Evolutionary conservation across 2,329 filamentous ascomycete species (phyloP), one percentile per base, ranked within the genome.

Genomic region (Phialophora verrucosa): DNA sequence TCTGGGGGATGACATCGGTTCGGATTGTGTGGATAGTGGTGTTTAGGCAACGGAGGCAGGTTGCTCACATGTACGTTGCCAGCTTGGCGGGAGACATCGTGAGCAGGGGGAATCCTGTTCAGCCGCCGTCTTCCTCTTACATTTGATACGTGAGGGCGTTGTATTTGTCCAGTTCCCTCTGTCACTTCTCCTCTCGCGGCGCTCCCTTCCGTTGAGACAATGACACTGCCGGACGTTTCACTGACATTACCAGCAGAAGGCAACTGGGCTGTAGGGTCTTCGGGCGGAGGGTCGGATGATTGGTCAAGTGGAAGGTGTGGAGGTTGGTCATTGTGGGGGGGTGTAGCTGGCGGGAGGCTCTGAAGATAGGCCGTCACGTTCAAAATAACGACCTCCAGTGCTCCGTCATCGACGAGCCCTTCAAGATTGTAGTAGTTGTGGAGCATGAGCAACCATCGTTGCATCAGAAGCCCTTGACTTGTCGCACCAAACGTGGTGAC

Each of bases 401-500:
- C 2, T 27, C 14, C 11, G 14, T n/a, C 42, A 4, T 58, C 38
- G n/a, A 58, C 20, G 7, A 58, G 20, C 7, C 35, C 56, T 27
- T 58, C 23, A 2, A 58, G 56, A 20, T 29, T 58, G 56, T 58
- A 58, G 17, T 20, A 29, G 17, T 42, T n/a, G 25, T 58, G 56
- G 14, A 58, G 23, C 20, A 27, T n/a, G 17, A 42, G 55, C 25
- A 47, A 20, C 8, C 6, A 32, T 25, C 23, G 35, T n/a, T 58
- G 56, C 56, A 47, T 27, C 17, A 25, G 11, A 7, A 58, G 10
- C 3, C 42, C 27, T n/a, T 47, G 56, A 29, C 56, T 58, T 23
- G 56, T 58, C 53, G 7, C 2, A 29, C 11, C 27, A 56, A 35
- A 56, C 3, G 53, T 27, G n/a, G 3, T 23, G 53, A 56, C 53